A percentile compares a stretch with the other conserved stretches of the same genome.
Conservation (phyloP, 2,329 filamentous ascomycete genomes). For the Alternaria brassicae region DNA sequence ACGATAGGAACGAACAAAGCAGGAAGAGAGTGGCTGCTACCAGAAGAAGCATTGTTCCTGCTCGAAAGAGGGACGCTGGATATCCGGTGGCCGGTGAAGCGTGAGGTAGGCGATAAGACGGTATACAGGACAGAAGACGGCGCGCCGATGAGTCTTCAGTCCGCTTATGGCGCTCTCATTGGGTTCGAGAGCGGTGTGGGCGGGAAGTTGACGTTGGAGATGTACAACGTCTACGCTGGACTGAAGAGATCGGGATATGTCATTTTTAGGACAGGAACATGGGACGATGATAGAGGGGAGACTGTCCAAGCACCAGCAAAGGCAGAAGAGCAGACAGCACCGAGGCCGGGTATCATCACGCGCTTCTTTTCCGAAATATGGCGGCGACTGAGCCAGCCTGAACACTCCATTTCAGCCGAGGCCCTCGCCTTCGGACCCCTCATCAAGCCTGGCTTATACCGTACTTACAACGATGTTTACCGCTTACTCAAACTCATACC, state of each 20-base stretch:
- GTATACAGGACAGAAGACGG: conserved; percentile 59
- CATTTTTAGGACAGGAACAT: conserved; percentile 72
- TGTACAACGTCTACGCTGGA: conserved; percentile 87
- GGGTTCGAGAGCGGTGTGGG: conserved; percentile 66
- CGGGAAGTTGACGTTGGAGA: conserved; percentile 69
- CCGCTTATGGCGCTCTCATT: conserved; percentile 84
- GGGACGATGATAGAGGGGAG: conserved; percentile 41
- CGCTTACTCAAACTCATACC: conserved; percentile 76
- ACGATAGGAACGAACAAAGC: conserved; percentile 70
- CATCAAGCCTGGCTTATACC: conserved; percentile 61
- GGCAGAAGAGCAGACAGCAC: conserved; percentile 7
- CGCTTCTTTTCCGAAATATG: conserved; percentile 49
- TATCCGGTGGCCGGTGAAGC: conserved; percentile 75
- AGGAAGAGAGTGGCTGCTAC: conserved; percentile 77
- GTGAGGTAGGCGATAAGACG: conserved; percentile 38
- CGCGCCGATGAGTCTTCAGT: conserved; percentile 88
- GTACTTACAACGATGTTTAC: conserved; percentile 72
- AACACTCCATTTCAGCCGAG: conserved; percentile 23
- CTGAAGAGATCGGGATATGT: conserved; percentile 84
- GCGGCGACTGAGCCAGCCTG: conserved; percentile 37
- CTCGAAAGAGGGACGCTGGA: conserved; percentile 88
- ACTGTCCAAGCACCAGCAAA: conserved; percentile 16
- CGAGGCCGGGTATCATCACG: conserved; percentile 35
- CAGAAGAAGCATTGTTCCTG: conserved; percentile 89
- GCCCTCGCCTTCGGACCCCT: conserved; percentile 56